Base-by-base conservation (phyloP, 176 grass and related monocot genomes). In the Oryza punctata region DNA sequence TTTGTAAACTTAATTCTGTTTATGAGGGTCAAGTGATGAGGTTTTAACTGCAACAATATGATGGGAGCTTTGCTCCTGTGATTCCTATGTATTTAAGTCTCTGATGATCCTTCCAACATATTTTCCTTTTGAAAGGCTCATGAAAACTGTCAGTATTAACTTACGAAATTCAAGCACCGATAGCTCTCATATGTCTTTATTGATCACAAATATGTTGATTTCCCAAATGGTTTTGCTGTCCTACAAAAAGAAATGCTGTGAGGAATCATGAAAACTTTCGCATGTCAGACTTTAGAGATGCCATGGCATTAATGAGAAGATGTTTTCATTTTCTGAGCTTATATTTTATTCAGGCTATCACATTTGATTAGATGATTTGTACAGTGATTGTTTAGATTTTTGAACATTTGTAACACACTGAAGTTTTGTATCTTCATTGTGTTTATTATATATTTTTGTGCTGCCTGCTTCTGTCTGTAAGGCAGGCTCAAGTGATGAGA, bases 271-370 rank as follows among this genome's bases (percentile, higher is more conserved):
- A 85, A 73, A 60, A 64, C 52, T 61, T 61, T 78, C 66, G 65
- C 83, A 90, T 86, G 73, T 78, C 73, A 90, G 84, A 90, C 84
- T 86, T 82, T 35, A 67, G 84, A 90, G 88, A 73, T 78, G 88
- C 67, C 26, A 35, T 69, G 35, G 78, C 88, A 86, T 89, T 86
- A 19, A 89, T 82, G 88, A 89, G 83, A 86, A 82, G 66, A 89
- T 61, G 26, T 46, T 72, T n/a, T 82, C 67, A 82, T 90, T 2
- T 50, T 47, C 79, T 90, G 74, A 86, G 74, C 68, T 24, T 6
- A 23, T 15, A 10, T 0, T 81, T 32, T 72, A 23, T 5, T 60
- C 52, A 23, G 1, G 8, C 7, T 40, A 40, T 40, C 38, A 10
- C 7, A 40, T 40, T 35, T 35, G 33, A 0, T 40, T 10, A 40